Percentiles rank a stretch among this genome's conserved stretches.
Conservation (phyloP, 2,329 filamentous ascomycete species). For the Colletotrichum lini region DNA sequence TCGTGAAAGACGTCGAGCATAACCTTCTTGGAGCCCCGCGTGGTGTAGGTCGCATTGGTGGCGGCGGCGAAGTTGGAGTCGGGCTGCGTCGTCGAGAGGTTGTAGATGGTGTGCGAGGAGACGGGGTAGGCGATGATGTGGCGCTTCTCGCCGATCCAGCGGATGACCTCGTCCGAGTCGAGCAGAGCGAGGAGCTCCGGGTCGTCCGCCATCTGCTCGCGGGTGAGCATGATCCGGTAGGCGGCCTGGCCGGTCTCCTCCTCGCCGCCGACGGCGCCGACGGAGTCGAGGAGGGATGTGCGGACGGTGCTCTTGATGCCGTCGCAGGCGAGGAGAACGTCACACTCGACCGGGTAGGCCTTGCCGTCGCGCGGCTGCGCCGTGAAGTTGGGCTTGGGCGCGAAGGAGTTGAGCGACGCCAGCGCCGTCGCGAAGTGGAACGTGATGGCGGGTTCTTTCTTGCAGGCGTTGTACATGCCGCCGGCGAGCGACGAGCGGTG, state of each 20-base stretch:
- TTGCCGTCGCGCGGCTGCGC: conserved; percentile 70
- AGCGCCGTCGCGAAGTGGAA: conserved; percentile 77
- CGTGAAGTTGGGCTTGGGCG: conserved; percentile 71
- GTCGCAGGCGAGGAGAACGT: conserved; percentile 68
- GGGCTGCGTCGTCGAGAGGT: conserved; percentile 74
- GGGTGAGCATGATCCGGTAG: conserved; percentile 83
- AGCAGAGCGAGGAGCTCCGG: conserved; percentile 78
- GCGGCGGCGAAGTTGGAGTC: conserved; percentile 73
- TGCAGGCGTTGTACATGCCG: conserved; percentile 79
- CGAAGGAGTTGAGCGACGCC: conserved; percentile 70
- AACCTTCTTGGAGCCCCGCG: conserved; percentile 70
- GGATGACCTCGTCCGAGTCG: conserved; percentile 75
- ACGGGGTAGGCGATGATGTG: conserved; percentile 87
- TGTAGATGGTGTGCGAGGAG: conserved; percentile 75
- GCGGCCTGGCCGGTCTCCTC: conserved; percentile 82
- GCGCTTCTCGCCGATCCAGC: conserved; percentile 82
- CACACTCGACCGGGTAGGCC: conserved; percentile 67
- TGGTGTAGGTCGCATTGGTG: conserved; percentile 73
- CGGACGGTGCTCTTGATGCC: conserved; percentile 69
- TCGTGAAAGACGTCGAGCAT: conserved; percentile 75
- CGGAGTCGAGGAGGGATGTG: conserved; percentile 67
- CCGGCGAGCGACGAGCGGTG: conserved; percentile 81
- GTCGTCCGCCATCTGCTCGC: conserved; percentile 76
- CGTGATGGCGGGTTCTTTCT: conserved; percentile 71
- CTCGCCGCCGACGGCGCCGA: conserved; percentile 68